phyloP scores from a whole-genome alignment of 768 basidiomycete genomes.

The Phaffia australis region DNA sequence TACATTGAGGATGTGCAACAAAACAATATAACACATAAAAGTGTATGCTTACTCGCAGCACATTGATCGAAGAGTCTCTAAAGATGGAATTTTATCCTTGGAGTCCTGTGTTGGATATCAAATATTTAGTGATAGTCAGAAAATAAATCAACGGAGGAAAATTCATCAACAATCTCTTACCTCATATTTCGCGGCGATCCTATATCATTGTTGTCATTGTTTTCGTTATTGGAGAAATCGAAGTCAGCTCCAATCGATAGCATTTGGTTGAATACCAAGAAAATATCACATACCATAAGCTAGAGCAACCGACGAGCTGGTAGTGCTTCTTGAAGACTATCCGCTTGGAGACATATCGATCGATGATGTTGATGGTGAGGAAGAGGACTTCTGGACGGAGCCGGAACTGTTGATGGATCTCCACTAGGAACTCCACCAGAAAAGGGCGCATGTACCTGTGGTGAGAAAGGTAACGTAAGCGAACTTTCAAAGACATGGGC shows the following conservation, averaged over 20 bases:
- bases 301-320: slow-evolving; percentile 95
- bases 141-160: neutral
- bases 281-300: slow-evolving; percentile 53
- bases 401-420: slow-evolving; percentile 94
- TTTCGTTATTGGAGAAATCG: no score
- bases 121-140: neutral
- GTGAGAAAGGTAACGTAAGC: neutral
- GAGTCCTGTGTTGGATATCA: slow-evolving; percentile 48
- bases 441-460: slow-evolving; percentile 98
- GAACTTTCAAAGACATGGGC: no score
- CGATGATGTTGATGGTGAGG: slow-evolving; percentile 95
- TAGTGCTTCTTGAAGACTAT: slow-evolving; percentile 99
- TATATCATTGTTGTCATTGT: no score
- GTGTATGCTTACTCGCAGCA: slow-evolving; percentile 51
- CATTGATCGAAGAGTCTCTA: slow-evolving; percentile 84
- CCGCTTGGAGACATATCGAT: slow-evolving; percentile 95
- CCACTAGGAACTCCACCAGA: slow-evolving; percentile 96
- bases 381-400: slow-evolving; percentile 97
- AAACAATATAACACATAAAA: no score
- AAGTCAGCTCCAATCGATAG: no score
- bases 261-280: no score
- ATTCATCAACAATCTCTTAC: neutral
- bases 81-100: slow-evolving; percentile 92
- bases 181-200: slow-evolving; percentile 93
- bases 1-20: no score